These are phyloP conservation scores for Plantago major DNA, from an alignment of 257 asterid species.

Conservation along the genomic window DNA sequence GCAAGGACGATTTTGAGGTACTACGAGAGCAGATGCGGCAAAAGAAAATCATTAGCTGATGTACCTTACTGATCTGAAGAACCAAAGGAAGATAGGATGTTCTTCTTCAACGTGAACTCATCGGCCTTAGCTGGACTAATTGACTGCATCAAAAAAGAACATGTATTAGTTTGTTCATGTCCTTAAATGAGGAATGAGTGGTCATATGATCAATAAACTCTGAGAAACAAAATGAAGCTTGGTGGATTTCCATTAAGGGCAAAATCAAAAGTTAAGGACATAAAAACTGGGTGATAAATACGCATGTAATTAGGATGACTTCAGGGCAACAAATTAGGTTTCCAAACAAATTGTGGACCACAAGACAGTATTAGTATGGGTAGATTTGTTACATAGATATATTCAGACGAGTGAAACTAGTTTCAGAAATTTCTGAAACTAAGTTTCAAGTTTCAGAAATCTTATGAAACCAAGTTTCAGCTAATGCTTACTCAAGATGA, in stretches of 20 bases:
- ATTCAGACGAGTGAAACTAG: too few relatives aligned
- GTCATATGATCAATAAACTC: neutral
- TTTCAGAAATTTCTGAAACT: too few relatives aligned
- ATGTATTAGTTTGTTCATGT: neutral
- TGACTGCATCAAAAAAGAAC: constrained; percentile 21
- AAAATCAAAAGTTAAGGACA: neutral
- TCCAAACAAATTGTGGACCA: too few relatives aligned
- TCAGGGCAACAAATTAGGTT: too few relatives aligned
- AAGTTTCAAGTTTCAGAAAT: too few relatives aligned
- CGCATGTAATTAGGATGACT: neutral
- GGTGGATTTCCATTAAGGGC: neutral
- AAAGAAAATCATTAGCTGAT: constrained; percentile 1
- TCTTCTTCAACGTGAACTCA: constrained; percentile 84
- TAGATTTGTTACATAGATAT: neutral
- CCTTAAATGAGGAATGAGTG: neutral
- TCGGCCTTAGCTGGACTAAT: constrained; percentile 72
- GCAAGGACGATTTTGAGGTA: too few relatives aligned
- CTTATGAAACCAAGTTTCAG: too few relatives aligned
- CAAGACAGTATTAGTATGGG: too few relatives aligned
- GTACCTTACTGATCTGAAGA: constrained; percentile 31
- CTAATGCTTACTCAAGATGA: too few relatives aligned
- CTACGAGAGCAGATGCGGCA: too few relatives aligned
- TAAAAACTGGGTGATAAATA: neutral
- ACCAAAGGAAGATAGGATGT: constrained; percentile 56
- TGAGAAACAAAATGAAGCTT: neutral